Base-by-base conservation (phyloP, 1,284 basidiomycete genomes). In the Phylloporus sp. region DNA sequence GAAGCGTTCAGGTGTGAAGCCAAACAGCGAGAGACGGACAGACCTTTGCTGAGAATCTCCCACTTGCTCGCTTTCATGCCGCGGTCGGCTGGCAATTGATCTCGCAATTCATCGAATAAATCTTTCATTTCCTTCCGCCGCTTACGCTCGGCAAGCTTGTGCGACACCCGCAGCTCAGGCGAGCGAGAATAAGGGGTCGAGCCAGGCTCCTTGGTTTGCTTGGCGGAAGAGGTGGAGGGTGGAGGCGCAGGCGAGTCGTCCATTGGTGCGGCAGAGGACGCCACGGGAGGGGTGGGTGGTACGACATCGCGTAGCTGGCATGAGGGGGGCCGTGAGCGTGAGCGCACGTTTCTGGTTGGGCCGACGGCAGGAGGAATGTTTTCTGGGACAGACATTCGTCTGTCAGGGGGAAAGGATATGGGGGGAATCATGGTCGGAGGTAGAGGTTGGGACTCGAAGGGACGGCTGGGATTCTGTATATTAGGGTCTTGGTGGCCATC, bases 81-180 rank as follows among this genome's bases (percentile, higher is more conserved):
- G 61, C 94, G 85, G 77, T 96, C 94, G 51, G 92, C 91, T 5
- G 96, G 96, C 39, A 98, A 81, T 69, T 93, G 89, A 76, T 96
- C 95, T 62, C 94, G 86, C 64, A 98, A 80, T 77, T 98, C 96
- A 71, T 98, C 96, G 74, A 98, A 98, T 55, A 98, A 77, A 65
- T 98, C 95, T 74, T 96, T 96, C 96, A 98, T 98, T 79, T 98
- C 96, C 80, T 96, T 97, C 75, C 96, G 85, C 69, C 96, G 82
- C 78, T 98, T 98, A 65, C 96, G 82, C 79, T 98, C 96, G 3
- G 96, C 96, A 26, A 98, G 86, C 75, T 98, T 98, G 80, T 98
- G 96, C 18, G 93, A 95, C 50, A 98, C 88, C 59, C 95, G 87
- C 50, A 98, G 82, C 76, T 98, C 96, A 6, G 96, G 96, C 1